Conservation (phyloP, 352 stramenopile species). For the Pythium scleroteichum region DNA sequence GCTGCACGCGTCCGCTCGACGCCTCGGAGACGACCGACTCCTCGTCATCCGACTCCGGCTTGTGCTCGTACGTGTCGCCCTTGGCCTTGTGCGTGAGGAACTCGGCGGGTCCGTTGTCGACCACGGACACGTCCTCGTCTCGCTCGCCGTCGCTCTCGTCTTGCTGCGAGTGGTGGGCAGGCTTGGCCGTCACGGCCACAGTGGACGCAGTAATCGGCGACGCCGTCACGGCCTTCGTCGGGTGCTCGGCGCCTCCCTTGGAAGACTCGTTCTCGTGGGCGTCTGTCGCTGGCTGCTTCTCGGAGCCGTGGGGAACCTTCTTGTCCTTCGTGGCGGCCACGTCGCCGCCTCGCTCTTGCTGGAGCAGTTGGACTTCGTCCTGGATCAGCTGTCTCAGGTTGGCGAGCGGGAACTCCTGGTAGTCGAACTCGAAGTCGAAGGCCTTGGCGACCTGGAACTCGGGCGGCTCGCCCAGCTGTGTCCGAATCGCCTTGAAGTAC, state of each 20-base stretch:
- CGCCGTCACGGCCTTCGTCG: slow-evolving; percentile 17
- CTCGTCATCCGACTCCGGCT: slow-evolving; percentile 52
- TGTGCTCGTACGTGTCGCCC: slow-evolving; percentile 23
- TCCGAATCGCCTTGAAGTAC: slow-evolving; percentile 84
- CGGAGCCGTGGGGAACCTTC: background rate
- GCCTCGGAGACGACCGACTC: slow-evolving; percentile 31
- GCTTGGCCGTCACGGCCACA: slow-evolving; percentile 6
- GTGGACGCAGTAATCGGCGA: slow-evolving; percentile 16
- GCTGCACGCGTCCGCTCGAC: slow-evolving; percentile 19
- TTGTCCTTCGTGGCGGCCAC: slow-evolving; percentile 16
- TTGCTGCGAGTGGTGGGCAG: slow-evolving; percentile 16
- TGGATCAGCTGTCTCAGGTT: slow-evolving; percentile 76
- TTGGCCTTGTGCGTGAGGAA: slow-evolving; percentile 14
- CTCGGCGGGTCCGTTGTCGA: slow-evolving; percentile 6
- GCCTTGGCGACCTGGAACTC: slow-evolving; percentile 62
- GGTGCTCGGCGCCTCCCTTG: slow-evolving; percentile 9
- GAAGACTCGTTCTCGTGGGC: slow-evolving; percentile 10
- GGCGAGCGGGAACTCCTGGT: slow-evolving; percentile 57
- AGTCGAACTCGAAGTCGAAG: slow-evolving; percentile 88
- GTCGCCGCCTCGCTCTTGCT: slow-evolving; percentile 39
- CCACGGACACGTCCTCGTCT: background rate
- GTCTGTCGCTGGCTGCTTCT: slow-evolving; percentile 7
- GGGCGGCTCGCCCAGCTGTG: slow-evolving; percentile 68
- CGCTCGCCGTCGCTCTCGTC: slow-evolving; percentile 27
- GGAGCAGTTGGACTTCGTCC: slow-evolving; percentile 68